Evolutionary conservation across 495 filamentous ascomycete genomes (phyloP).

Genomic region (Penicillium herquei): DNA sequence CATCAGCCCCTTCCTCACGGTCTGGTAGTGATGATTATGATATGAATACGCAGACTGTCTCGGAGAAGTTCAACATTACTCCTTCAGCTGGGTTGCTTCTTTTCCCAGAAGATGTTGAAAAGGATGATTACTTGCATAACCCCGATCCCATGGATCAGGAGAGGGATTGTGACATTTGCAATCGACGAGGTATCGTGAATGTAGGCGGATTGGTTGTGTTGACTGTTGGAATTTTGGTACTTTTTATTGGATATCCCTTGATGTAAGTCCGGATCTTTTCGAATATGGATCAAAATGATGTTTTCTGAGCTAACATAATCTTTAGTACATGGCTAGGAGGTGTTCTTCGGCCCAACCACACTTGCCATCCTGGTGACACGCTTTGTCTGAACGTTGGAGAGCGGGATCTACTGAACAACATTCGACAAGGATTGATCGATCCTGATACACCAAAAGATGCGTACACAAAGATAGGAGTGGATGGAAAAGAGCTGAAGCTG

Average conservation of each 20-base stretch:
- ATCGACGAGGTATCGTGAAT: conserved; percentile 64
- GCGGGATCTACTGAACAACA: conserved; percentile 56
- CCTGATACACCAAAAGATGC: conserved; percentile 66
- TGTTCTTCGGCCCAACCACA: conserved; percentile 19
- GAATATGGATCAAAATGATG: neutral
- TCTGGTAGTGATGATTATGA: conserved; percentile 64
- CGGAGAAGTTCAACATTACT: conserved; percentile 75
- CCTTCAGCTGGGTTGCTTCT: conserved; percentile 68
- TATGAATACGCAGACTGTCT: conserved; percentile 74
- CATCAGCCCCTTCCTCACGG: conserved; percentile 61
- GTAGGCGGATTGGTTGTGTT: conserved; percentile 63
- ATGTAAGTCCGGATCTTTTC: conserved; percentile 53
- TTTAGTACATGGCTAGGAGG: conserved; percentile 57
- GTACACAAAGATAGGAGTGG: conserved; percentile 51
- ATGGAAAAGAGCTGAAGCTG: conserved; percentile 63
- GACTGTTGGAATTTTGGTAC: conserved; percentile 58
- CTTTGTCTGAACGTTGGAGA: conserved; percentile 60
- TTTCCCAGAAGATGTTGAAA: conserved; percentile 75
- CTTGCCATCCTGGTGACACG: conserved; percentile 43
- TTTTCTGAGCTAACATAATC: conserved; percentile 14
- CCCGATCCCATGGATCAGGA: conserved; percentile 67
- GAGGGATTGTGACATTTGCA: conserved; percentile 65
- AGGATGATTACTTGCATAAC: conserved; percentile 75
- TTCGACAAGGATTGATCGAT: conserved; percentile 63
- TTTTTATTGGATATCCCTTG: conserved; percentile 75